Base-by-base conservation (phyloP, 73 alveolate genomes). In the Paramecium biaurelia region DNA sequence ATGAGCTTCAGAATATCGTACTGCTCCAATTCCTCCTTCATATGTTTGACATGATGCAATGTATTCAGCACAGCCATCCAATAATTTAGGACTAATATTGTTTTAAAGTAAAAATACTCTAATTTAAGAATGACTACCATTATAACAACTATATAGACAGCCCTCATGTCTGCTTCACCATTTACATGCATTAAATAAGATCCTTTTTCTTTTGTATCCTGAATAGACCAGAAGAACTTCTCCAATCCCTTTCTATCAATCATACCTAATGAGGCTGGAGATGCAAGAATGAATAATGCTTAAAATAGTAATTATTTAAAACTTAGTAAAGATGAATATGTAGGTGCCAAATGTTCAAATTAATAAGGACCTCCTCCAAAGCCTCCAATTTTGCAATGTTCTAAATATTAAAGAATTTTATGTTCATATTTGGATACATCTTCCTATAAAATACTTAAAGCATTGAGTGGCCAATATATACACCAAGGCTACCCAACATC, bases 11-110 rank as follows among this genome's bases (percentile, higher is more conserved):
- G 99, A 98, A 89, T 41, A 96, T 5, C 99, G 99, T 30, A 90
- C 97, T n/a, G 99, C 98, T 92, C 99, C 98, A 93, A 98, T 94
- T 6, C 99, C 99, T 26, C 99, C 99, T 92, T 98, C 99, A 88
- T 96, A 98, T 45, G 99, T 97, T 87, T 98, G 96, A 92, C 99
- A 97, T 18, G 96, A 86, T 26, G 96, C 95, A 15, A 98, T 96
- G 89, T 95, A 94, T 58, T 97, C 98, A 20, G 98, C 98, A 42
- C 97, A 94, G 18, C 98, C 98, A 57, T 92, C 94, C 9, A 98
- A 95, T 37, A 98, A 79, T 38, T 95, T 97, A 43, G 90, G 21
- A 63, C 84, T 63, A 63, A 23, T 11, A 63, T 53, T 26, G 1
- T 63, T 2, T 9, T 4, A 12, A 47, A 4, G 12, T 26, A 38